A percentile compares a stretch with the other conserved stretches of the same genome.
phyloP scores from a whole-genome alignment of 2,329 filamentous ascomycete genomes.

The Sclerotinia glacialis region DNA sequence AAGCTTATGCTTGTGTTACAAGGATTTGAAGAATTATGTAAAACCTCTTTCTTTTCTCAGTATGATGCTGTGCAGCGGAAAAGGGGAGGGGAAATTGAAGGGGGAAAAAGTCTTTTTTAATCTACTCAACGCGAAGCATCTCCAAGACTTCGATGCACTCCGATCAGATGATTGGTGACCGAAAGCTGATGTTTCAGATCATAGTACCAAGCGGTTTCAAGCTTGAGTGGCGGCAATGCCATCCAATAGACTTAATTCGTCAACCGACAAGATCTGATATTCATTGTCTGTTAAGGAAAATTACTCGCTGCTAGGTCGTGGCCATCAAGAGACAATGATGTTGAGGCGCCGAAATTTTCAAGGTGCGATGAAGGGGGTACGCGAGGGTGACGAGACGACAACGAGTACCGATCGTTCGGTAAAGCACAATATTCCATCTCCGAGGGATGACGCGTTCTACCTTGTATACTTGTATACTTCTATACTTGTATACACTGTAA shows the following conservation, averaged over 20 bases:
- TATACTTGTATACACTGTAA: not conserved
- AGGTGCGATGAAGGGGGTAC: not conserved
- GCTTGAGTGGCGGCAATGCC: not conserved
- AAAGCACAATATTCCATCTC: not conserved
- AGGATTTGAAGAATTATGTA: not conserved
- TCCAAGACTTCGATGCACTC: not conserved
- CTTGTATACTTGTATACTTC: too few species aligned
- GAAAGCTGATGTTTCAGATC: conserved; percentile 11
- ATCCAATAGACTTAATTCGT: not conserved
- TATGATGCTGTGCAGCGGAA: not conserved
- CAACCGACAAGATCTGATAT: not conserved
- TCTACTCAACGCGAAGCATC: conserved; percentile 3
- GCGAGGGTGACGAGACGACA: not conserved
- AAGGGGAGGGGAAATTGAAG: not conserved
- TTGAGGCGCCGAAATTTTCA: not conserved
- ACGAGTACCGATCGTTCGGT: not conserved
- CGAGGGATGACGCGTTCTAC: not conserved
- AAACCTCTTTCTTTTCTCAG: not conserved
- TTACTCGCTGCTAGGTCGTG: not conserved
- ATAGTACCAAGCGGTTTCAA: conserved; percentile 9
- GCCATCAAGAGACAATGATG: not conserved
- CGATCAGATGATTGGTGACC: conserved; percentile 9
- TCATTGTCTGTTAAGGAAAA: not conserved
- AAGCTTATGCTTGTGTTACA: not conserved
- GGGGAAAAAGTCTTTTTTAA: not conserved